Percentiles rank a stretch among this genome's conserved stretches.
Conservation (phyloP, 805 yeast genomes). For the Candida ascalaphidarum region DNA sequence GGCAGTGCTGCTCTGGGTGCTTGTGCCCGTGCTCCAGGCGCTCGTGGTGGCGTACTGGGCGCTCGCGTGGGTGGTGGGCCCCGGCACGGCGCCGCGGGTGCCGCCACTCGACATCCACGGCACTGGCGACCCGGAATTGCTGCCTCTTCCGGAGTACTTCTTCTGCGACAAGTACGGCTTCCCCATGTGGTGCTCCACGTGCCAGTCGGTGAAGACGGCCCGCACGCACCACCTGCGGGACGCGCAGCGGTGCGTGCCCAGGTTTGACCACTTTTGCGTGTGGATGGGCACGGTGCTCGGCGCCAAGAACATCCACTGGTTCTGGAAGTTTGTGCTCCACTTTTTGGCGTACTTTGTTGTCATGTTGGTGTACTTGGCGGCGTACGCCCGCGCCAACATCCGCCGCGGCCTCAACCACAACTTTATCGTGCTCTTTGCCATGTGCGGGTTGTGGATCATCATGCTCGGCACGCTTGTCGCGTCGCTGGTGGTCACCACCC, state of each 20-base stretch:
- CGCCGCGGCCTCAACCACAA: conserved; percentile 35
- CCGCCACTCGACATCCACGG: conserved; percentile 26
- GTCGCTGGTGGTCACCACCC: conserved; percentile 35
- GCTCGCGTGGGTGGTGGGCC: conserved; percentile 40
- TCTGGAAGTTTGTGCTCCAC: conserved; percentile 42
- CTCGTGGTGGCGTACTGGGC: conserved; percentile 35
- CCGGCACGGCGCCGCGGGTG: conserved; percentile 39
- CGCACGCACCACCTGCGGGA: conserved; percentile 66
- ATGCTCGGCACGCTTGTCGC: conserved; percentile 35
- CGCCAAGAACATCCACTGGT: conserved; percentile 50
- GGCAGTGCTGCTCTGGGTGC: conserved; percentile 30
- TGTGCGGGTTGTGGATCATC: conserved; percentile 36
- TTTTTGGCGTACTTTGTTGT: conserved; percentile 27
- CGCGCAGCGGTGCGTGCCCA: conserved; percentile 50
- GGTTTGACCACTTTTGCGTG: conserved; percentile 78
- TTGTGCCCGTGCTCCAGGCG: conserved; percentile 16
- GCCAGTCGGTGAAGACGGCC: conserved; percentile 56
- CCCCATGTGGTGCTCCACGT: conserved; percentile 67
- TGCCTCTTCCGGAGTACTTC: conserved; percentile 49
- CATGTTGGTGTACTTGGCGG: conserved; percentile 13
- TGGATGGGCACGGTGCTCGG: conserved; percentile 76
- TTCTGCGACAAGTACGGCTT: conserved; percentile 65
- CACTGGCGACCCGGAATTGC: conserved; percentile 8
- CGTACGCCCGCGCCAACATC: conserved; percentile 12
- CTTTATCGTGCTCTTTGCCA: conserved; percentile 37